Percentiles rank a stretch among this genome's conserved stretches.
Evolutionary conservation across 1,284 basidiomycete species (phyloP).

Genomic region (Cutaneotrichosporon cutaneum): DNA sequence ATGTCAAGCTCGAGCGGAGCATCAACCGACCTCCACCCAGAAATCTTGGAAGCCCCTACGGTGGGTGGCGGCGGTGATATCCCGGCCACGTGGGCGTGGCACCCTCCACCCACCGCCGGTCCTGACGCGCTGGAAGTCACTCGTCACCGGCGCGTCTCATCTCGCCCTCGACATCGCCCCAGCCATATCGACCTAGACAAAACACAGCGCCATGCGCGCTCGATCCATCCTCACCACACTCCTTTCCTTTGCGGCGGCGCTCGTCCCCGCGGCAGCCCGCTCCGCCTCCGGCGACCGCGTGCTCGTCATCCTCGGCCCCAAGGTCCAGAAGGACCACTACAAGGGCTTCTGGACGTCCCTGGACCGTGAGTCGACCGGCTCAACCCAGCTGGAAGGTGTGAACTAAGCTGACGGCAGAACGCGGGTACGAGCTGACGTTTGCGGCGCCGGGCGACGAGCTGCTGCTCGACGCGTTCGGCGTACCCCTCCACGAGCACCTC

Average conservation of each 20-base stretch:
- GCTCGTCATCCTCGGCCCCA: conserved; percentile 76
- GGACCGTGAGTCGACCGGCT: conserved; percentile 59
- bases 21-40: conserved; percentile 14
- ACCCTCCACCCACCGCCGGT: conserved; percentile 7
- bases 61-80: background rate
- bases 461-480: conserved; percentile 66
- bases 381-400: no score
- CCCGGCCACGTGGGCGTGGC: conserved; percentile 11
- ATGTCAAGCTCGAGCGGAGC: no score
- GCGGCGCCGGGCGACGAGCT: conserved; percentile 69
- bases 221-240: conserved; percentile 13
- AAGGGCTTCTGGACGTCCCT: conserved; percentile 77
- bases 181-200: background rate
- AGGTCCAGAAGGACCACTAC: conserved; percentile 65
- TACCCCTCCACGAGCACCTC: conserved; percentile 75
- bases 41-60: conserved; percentile 7
- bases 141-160: background rate
- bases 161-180: background rate
- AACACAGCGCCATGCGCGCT: conserved; percentile 18
- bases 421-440: conserved; percentile 79
- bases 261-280: conserved; percentile 56
- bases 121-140: conserved; percentile 3
- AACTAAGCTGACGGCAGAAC: conserved; percentile 55
- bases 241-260: conserved; percentile 16
- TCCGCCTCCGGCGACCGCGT: conserved; percentile 82